Percentiles rank a stretch among this genome's conserved stretches.
Evolutionary conservation across 345 rosid species (phyloP).

Genomic region (Pistacia integerrima): DNA sequence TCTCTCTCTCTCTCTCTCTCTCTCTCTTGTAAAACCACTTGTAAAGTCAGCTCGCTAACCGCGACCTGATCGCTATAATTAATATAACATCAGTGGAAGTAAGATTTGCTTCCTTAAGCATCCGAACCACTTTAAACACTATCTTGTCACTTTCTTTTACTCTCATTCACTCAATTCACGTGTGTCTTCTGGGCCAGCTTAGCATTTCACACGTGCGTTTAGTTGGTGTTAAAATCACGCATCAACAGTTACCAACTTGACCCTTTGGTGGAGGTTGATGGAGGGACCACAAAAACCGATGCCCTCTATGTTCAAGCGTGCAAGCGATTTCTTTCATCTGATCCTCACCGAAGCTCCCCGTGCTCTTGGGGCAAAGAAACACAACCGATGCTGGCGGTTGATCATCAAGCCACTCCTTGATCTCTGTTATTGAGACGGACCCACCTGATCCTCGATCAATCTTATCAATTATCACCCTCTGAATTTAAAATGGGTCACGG

Average conservation of each 20-base stretch:
- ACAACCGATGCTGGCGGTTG: constrained; percentile 53
- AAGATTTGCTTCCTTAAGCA: no score
- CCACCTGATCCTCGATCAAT: not conserved
- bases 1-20: no score
- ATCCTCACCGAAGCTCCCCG: constrained; percentile 46
- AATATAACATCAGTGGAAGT: no score
- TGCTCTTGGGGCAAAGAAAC: constrained; percentile 65
- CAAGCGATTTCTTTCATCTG: constrained; percentile 50
- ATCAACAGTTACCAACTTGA: not conserved
- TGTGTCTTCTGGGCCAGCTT: no score
- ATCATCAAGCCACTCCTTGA: constrained; percentile 47
- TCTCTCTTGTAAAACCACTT: no score
- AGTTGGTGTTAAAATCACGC: no score
- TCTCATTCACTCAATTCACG: no score
- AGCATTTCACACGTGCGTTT: no score
- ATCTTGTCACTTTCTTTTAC: no score
- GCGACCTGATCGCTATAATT: no score
- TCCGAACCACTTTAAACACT: no score
- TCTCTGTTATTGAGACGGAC: constrained; percentile 12
- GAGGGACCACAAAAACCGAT: constrained; percentile 52
- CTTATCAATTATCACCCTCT: constrained; percentile 18
- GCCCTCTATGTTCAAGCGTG: constrained; percentile 46
- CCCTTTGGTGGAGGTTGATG: constrained; percentile 23
- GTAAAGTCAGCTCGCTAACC: no score
- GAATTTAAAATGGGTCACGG: constrained; percentile 25